phyloP scores from a whole-genome alignment of 257 asterid species.

The Lycium ferocissimum region DNA sequence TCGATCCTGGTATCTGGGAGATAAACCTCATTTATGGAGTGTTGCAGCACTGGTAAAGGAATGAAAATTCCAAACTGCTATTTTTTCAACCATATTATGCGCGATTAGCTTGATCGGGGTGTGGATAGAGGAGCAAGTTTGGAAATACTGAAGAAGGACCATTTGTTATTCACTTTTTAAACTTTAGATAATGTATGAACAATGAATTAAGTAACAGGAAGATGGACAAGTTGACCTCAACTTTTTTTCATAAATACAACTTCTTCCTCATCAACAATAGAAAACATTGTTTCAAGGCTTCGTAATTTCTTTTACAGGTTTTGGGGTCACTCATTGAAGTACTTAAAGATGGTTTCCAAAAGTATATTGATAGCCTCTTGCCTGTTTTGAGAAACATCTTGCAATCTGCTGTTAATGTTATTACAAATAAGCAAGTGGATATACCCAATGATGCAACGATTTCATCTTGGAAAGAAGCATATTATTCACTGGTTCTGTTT shows the following conservation, averaged over 20 bases:
- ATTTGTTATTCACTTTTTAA: too few species aligned
- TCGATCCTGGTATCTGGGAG: conserved; percentile 81
- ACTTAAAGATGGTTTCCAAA: conserved; percentile 56
- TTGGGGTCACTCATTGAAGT: conserved; percentile 86
- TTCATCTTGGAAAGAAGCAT: conserved; percentile 89
- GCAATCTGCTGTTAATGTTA: conserved; percentile 55
- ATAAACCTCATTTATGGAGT: conserved; percentile 69
- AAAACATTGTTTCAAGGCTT: conserved; percentile 30
- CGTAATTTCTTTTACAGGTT: conserved; percentile 54
- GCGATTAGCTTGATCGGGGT: background rate
- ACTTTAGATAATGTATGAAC: too few species aligned
- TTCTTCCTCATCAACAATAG: conserved; percentile 20
- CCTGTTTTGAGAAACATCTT: conserved; percentile 64
- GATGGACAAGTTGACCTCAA: background rate
- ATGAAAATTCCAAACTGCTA: background rate
- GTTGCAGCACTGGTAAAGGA: conserved; percentile 87
- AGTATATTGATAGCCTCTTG: conserved; percentile 53
- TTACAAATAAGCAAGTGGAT: conserved; percentile 47
- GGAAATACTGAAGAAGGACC: background rate
- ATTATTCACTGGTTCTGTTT: conserved; percentile 79
- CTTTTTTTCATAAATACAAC: background rate
- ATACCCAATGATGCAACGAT: conserved; percentile 51
- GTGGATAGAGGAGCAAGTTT: background rate
- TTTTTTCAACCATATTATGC: background rate
- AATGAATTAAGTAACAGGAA: background rate